These are phyloP conservation scores for Boechera stricta DNA, from an alignment of 345 rosid genomes.

Conservation along the genomic window DNA sequence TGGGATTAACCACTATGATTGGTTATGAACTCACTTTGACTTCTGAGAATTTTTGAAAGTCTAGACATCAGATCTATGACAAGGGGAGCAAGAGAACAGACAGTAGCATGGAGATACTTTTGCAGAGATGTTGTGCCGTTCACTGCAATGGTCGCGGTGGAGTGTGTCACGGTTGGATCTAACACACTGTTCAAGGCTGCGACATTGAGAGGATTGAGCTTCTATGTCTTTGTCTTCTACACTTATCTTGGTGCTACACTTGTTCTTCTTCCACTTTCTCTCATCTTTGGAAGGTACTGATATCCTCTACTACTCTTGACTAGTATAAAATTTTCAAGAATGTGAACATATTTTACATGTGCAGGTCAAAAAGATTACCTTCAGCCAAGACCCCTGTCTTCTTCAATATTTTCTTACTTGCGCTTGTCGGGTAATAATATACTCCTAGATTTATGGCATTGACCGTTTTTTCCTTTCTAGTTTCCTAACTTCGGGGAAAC, in stretches of 20 bases:
- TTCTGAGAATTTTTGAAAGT: not conserved
- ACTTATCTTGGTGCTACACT: conserved; percentile 52
- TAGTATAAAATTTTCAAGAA: conserved; percentile 12
- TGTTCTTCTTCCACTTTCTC: conserved; percentile 53
- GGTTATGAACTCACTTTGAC: not conserved
- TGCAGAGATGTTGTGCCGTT: conserved; percentile 45
- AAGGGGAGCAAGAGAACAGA: conserved; percentile 20
- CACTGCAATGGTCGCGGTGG: conserved; percentile 57
- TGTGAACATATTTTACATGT: conserved; percentile 11
- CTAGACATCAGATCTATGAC: conserved; percentile 8
- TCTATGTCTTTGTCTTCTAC: conserved; percentile 57
- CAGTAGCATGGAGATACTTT: conserved; percentile 28
- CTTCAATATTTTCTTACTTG: conserved; percentile 40
- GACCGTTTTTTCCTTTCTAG: not conserved
- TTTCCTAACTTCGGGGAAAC: conserved; percentile 26
- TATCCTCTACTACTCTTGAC: not conserved
- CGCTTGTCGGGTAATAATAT: conserved; percentile 37
- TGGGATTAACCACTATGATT: conserved; percentile 10
- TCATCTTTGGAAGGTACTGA: conserved; percentile 39
- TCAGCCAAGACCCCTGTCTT: conserved; percentile 32
- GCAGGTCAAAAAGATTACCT: conserved; percentile 41
- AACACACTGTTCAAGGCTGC: conserved; percentile 54
- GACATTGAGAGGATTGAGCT: conserved; percentile 60
- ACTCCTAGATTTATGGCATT: not conserved
- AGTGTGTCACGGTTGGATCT: conserved; percentile 53